phyloP scores from a whole-genome alignment of 2,329 filamentous ascomycete species.

The Clonostachys rosea region DNA sequence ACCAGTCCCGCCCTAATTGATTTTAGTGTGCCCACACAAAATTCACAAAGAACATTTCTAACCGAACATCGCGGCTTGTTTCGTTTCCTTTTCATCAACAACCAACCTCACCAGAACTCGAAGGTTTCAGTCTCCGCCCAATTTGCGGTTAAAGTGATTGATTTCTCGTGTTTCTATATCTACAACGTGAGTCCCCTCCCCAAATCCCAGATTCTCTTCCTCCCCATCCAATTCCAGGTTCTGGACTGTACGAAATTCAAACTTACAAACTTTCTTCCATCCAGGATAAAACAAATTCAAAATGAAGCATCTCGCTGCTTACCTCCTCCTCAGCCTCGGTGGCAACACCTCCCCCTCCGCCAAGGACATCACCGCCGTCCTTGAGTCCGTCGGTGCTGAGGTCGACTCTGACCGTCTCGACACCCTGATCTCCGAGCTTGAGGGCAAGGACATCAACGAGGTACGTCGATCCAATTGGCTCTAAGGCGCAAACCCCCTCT shows the following conservation, averaged over 20 bases:
- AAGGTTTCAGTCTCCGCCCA: conserved; percentile 99
- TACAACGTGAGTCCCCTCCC: background rate
- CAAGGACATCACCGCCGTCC: conserved; percentile 80
- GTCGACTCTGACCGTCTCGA: conserved; percentile 82
- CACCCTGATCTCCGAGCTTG: conserved; percentile 83
- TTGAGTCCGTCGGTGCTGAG: conserved; percentile 93
- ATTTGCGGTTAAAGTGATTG: conserved; percentile 99
- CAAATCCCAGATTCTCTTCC: background rate
- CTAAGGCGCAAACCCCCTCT: background rate
- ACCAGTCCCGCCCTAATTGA: conserved; percentile 3
- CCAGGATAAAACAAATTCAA: conserved; percentile 40
- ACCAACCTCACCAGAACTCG: conserved; percentile 61
- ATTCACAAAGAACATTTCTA: conserved; percentile 1
- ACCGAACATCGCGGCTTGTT: background rate
- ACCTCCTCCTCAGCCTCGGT: conserved; percentile 92
- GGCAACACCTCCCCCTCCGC: conserved; percentile 89
- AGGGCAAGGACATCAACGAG: conserved; percentile 91
- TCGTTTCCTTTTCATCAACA: conserved; percentile 7
- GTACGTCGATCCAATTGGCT: conserved; percentile 39
- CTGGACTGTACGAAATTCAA: background rate
- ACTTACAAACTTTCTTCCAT: background rate
- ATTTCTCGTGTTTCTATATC: conserved; percentile 72
- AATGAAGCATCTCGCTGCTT: conserved; percentile 99
- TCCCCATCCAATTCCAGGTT: background rate
- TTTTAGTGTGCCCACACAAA: conserved; percentile 2